These are phyloP conservation scores for Phyllosticta citriasiana DNA, from an alignment of 2,329 filamentous ascomycete species.

Conservation along the genomic window DNA sequence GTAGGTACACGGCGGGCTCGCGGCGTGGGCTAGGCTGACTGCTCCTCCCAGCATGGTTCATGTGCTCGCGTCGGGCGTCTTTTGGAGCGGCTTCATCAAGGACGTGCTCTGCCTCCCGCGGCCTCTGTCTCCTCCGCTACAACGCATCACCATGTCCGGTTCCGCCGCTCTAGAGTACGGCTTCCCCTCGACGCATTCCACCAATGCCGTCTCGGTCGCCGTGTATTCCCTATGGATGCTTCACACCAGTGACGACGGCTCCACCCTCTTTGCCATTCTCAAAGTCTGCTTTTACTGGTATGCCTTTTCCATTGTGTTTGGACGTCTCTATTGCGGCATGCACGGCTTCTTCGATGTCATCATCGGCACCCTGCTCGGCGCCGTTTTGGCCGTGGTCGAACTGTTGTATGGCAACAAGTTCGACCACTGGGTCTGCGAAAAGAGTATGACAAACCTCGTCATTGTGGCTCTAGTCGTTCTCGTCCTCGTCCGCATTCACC, in stretches of 20 bases:
- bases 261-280: conserved; percentile 50
- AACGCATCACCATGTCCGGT: conserved; percentile 95
- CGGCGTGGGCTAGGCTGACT: conserved; percentile 5
- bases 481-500: conserved; percentile 75
- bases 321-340: conserved; percentile 95
- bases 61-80: conserved; percentile 58
- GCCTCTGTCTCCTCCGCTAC: conserved; percentile 80
- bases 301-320: conserved; percentile 77
- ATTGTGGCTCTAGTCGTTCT: conserved; percentile 58
- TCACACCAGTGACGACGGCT: conserved; percentile 51
- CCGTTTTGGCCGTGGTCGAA: conserved; percentile 48
- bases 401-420: conserved; percentile 48
- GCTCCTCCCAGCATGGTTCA: conserved; percentile 29
- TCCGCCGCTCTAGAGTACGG: conserved; percentile 93
- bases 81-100: conserved; percentile 78
- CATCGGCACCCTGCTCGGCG: conserved; percentile 68
- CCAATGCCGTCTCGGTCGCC: conserved; percentile 90
- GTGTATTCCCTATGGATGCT: conserved; percentile 71
- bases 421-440: conserved; percentile 56
- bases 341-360: conserved; percentile 92
- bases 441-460: conserved; percentile 49
- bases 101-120: conserved; percentile 87
- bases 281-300: conserved; percentile 73
- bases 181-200: conserved; percentile 93
- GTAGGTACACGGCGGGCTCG: conserved; percentile 43